Evolutionary conservation across 2,329 filamentous ascomycete genomes (phyloP), one percentile per base, ranked within the genome.

Genomic region (Colletotrichum sp.): DNA sequence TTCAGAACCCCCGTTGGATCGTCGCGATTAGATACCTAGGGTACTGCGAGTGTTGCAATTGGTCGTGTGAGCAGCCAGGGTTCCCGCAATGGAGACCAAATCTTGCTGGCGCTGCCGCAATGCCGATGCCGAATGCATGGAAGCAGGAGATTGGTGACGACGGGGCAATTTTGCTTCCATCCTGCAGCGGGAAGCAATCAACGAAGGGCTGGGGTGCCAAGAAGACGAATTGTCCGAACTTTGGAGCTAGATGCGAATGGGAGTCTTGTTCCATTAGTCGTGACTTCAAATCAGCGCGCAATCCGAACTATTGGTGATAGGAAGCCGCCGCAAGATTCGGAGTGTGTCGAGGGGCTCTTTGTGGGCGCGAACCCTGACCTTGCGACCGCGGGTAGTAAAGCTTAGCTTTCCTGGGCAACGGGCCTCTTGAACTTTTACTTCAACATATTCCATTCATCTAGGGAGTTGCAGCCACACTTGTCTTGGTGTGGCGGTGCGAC

Each of bases 41-140:
- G 59, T 30, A 34, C 55, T 73, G 28, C 5, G 15, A 26, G 32
- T 24, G 49, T 49, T 49, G 62, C 63, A n/a, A 76, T 69, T 74
- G 74, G 74, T 36, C 57, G 44, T 8, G 15, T 28, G 9, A 28
- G 16, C 9, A 16, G 7, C 9, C 57, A 73, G 64, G 59, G 36
- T 62, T 49, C 63, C 70, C 74, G 57, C 70, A 28, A 65, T 73
- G 52, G 64, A 49, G 63, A 59, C 59, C n/a, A 63, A 44, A 52
- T 52, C 44, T 52, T 52, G 44, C n/a, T 44, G 63, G 62, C 55
- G 44, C 24, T 76, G 74, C 74, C 74, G 64, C 24, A 26, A 8
- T 65, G 64, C 74, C 74, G 71, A 10, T 65, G 64, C 70, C 74
- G 71, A 65, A 44, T 34, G 73, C 73, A 73, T 60, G 64, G 57